phyloP scores from a whole-genome alignment of 108 stramenopile genomes.

The Cyclotella sp. region DNA sequence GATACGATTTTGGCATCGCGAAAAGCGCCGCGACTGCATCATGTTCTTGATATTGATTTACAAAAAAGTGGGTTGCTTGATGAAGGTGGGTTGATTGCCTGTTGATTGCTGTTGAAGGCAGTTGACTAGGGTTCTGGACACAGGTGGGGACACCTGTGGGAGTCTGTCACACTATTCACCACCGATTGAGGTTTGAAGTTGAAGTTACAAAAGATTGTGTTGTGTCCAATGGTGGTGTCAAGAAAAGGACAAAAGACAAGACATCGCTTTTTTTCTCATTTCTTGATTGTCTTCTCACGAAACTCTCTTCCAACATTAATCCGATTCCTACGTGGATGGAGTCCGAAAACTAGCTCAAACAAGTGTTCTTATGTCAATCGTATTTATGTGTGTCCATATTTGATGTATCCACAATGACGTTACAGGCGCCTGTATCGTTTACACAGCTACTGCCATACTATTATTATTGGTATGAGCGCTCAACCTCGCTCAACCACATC shows the following conservation, averaged over 20 bases:
- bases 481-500: too few relatives aligned
- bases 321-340: not conserved
- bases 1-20: too few relatives aligned
- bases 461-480: too few relatives aligned
- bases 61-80: too few relatives aligned
- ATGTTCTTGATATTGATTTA: too few relatives aligned
- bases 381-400: not conserved
- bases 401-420: constrained; percentile 1
- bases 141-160: too few relatives aligned
- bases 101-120: too few relatives aligned
- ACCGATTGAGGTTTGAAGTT: too few relatives aligned
- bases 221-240: not conserved
- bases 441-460: not conserved
- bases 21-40: too few relatives aligned
- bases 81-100: too few relatives aligned
- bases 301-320: not conserved
- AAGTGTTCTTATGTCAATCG: not conserved
- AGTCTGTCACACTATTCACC: too few relatives aligned
- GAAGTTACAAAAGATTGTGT: not conserved
- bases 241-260: not conserved
- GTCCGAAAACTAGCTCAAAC: not conserved
- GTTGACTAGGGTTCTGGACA: too few relatives aligned
- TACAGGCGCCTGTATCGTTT: not conserved
- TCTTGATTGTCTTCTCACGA: not conserved
- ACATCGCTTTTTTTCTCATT: not conserved